Conservation (phyloP, 192 early-diverging fungal genomes). For the Podila minutissima region DNA sequence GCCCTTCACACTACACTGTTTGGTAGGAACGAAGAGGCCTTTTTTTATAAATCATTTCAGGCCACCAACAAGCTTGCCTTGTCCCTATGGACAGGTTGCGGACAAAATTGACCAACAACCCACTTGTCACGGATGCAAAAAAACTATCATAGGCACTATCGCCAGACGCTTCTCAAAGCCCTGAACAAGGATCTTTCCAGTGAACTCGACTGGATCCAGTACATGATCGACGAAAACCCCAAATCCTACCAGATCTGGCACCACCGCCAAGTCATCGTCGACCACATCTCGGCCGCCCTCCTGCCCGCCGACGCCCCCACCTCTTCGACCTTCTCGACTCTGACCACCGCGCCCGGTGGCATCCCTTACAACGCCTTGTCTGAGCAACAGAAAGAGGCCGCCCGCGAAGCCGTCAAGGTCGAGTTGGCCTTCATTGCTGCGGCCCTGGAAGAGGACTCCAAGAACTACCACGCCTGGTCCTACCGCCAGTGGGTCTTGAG, state of each 20-base stretch:
- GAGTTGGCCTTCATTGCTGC: conserved; percentile 81
- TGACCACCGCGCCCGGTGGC: conserved; percentile 3
- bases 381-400: conserved; percentile 47
- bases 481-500: conserved; percentile 95
- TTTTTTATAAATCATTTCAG: no score
- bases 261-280: conserved; percentile 81
- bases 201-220: conserved; percentile 84
- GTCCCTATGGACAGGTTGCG: no score
- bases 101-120: no score
- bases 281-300: conserved; percentile 20
- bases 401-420: conserved; percentile 46
- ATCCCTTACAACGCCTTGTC: conserved; percentile 22
- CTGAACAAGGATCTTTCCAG: conserved; percentile 68
- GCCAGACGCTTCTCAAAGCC: conserved; percentile 80
- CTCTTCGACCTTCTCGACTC: neutral
- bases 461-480: conserved; percentile 99
- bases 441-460: conserved; percentile 83
- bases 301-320: conserved; percentile 31
- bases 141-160: conserved; percentile 70
- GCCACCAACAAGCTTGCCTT: neutral
- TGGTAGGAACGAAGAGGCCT: conserved; percentile 67
- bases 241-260: conserved; percentile 99
- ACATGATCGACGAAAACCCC: conserved; percentile 76
- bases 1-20: conserved; percentile 95
- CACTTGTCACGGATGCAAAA: no score